Evolutionary conservation across 2,329 filamentous ascomycete species (phyloP).

Genomic region (Claviceps pazoutovae): DNA sequence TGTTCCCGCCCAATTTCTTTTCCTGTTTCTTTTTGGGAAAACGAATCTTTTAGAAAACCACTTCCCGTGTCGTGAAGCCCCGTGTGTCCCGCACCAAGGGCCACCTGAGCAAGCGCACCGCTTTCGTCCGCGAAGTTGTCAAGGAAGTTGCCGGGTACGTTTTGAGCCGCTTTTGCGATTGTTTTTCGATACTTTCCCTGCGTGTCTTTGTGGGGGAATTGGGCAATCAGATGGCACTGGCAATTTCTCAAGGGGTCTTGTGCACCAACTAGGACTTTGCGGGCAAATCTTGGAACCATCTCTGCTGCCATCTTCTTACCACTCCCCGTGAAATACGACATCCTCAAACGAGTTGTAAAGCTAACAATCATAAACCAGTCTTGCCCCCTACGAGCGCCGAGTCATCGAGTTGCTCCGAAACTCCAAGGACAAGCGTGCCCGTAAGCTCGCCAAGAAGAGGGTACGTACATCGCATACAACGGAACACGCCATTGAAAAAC

Average conservation of each 20-base stretch:
- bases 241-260: too few species aligned
- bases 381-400: constrained; percentile 93
- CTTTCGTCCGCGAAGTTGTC: constrained; percentile 93
- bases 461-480: constrained; percentile 36
- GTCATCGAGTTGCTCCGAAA: constrained; percentile 98
- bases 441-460: constrained; percentile 99
- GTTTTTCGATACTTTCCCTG: neutral
- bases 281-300: neutral
- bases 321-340: neutral
- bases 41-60: constrained; percentile 57
- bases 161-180: neutral
- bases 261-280: neutral
- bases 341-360: neutral
- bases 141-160: constrained; percentile 94
- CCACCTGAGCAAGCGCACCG: constrained; percentile 89
- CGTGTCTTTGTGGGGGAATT: too few species aligned
- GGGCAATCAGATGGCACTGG: too few species aligned
- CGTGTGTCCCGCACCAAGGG: constrained; percentile 82
- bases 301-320: neutral
- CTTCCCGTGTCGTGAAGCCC: constrained; percentile 61
- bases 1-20: constrained; percentile 19
- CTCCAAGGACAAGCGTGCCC: constrained; percentile 97
- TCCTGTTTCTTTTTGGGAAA: constrained; percentile 13
- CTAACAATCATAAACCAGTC: constrained; percentile 29
- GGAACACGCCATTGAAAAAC: neutral